Base-by-base conservation (phyloP, 2,329 filamentous ascomycete species). In the Helotiales sp. region DNA sequence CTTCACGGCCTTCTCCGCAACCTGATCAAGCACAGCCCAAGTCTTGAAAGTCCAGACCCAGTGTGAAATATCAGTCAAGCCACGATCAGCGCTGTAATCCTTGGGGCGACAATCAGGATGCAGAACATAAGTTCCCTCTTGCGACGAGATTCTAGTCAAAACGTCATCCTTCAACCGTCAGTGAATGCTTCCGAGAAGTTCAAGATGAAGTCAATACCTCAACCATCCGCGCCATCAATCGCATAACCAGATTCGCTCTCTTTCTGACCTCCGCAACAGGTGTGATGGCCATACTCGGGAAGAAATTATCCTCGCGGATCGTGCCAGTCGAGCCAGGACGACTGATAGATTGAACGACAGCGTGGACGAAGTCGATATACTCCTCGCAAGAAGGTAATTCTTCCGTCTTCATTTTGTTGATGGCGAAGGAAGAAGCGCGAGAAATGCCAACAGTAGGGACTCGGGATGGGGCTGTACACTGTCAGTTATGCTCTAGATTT, bases 41-140 rank as follows among this genome's bases (percentile, higher is more conserved):
- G 30, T 22, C 32, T 57, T 57, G 54, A 57, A 57, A 40, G 54
- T 26, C 54, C 54, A 57, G 10, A 57, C 54, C 54, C 54, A 57
- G 24, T 57, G 54, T 1, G 54, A 57, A 7, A 34, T 57, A 32
- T 57, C 54, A 57, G 54, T 37, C 32, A 57, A 57, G 54, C 54
- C 54, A 24, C 54, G 30, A 40, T 57, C 54, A 22, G 30, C 30
- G n/a, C 17, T 57, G 54, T 57, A 57, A 15, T 57, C 54, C n/a
- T 7, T 22, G 7, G 54, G 54, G 13, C 54, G 54, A 40, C 54
- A 57, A 34, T 57, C 54, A 4, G 30, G 54, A 57, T 57, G 54
- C 22, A 57, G 26, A 8, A 57, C 54, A 57, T 57, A 57, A 2
- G 28, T 57, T 3, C 54, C 54, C 3, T 57, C 54, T 26, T 57